A percentile compares a stretch with the other conserved stretches of the same genome.
These are phyloP conservation scores for Citeromyces siamensis DNA, from an alignment of 1,139 yeast genomes.

Conservation along the genomic window DNA sequence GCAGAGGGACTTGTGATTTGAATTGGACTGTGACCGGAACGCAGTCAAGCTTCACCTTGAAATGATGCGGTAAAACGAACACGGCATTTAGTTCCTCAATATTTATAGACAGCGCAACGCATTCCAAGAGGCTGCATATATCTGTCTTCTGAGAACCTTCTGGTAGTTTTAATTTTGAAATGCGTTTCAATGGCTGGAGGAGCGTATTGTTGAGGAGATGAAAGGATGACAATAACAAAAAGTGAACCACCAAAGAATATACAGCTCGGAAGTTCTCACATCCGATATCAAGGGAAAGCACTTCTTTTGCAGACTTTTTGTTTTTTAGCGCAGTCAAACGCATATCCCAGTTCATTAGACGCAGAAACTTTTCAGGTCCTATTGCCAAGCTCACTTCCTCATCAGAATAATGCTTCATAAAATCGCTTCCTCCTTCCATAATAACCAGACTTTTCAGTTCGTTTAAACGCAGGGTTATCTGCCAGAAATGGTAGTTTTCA, in stretches of 20 bases:
- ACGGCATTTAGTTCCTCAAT: slow-evolving; percentile 18
- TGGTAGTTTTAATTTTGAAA: slow-evolving; percentile 14
- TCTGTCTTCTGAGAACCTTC: slow-evolving; percentile 12
- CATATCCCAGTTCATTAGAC: neutral
- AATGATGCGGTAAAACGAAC: slow-evolving; percentile 30
- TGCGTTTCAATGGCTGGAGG: slow-evolving; percentile 21
- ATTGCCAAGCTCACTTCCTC: slow-evolving; percentile 1
- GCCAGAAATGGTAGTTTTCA: slow-evolving; percentile 1
- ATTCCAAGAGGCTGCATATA: slow-evolving; percentile 14
- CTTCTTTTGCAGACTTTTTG: neutral
- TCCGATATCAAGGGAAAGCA: slow-evolving; percentile 14
- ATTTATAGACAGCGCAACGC: slow-evolving; percentile 15
- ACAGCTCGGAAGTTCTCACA: slow-evolving; percentile 18
- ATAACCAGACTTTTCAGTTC: neutral
- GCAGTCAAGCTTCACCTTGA: slow-evolving; percentile 34
- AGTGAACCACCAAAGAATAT: slow-evolving; percentile 37
- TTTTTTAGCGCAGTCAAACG: neutral
- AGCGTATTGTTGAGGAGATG: slow-evolving; percentile 38
- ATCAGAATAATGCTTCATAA: neutral
- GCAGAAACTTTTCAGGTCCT: slow-evolving; percentile 2
- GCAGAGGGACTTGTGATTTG: slow-evolving; percentile 14
- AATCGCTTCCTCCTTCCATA: neutral
- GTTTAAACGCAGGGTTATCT: neutral
- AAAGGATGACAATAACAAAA: slow-evolving; percentile 39
- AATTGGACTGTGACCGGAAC: slow-evolving; percentile 16